phyloP scores from a whole-genome alignment of 345 rosid species.

The Salix dunnii region DNA sequence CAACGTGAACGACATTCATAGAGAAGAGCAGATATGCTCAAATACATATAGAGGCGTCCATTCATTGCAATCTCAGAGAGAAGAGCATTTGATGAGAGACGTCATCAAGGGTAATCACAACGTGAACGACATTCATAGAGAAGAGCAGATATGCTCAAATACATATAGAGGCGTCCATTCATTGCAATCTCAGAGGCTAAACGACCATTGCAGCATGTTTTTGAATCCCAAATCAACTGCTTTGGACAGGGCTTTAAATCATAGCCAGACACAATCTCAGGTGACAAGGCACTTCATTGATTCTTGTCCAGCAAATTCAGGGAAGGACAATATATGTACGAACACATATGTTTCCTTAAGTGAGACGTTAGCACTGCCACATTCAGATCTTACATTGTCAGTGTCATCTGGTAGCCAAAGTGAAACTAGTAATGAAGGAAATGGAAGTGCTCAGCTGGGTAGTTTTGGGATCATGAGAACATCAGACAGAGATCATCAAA shows the following conservation, averaged over 20 bases:
- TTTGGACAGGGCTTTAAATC: slow-evolving; percentile 28
- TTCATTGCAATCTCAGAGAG: too few relatives aligned
- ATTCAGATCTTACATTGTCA: slow-evolving; percentile 57
- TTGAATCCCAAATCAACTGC: slow-evolving; percentile 35
- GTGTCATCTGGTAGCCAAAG: slow-evolving; percentile 42
- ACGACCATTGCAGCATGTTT: slow-evolving; percentile 26
- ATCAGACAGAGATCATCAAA: slow-evolving; percentile 16
- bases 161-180: slow-evolving; percentile 10
- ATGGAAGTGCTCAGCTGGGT: slow-evolving; percentile 31
- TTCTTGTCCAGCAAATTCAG: slow-evolving; percentile 39
- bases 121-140: slow-evolving; percentile 17
- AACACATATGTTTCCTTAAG: slow-evolving; percentile 23
- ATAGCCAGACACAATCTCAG: slow-evolving; percentile 35
- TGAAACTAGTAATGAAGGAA: slow-evolving; percentile 21
- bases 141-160: too few relatives aligned
- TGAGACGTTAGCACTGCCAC: slow-evolving; percentile 28
- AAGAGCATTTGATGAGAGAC: slow-evolving; percentile 30
- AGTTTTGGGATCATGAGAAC: slow-evolving; percentile 20
- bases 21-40: slow-evolving; percentile 25
- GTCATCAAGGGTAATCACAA: slow-evolving; percentile 15
- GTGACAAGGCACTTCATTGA: slow-evolving; percentile 66
- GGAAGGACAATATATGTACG: slow-evolving; percentile 19
- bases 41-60: slow-evolving; percentile 7
- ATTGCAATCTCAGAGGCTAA: slow-evolving; percentile 29
- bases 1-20: slow-evolving; percentile 13